These are phyloP conservation scores for Exophiala sideris DNA, from an alignment of 2,329 filamentous ascomycete species.

Conservation along the genomic window DNA sequence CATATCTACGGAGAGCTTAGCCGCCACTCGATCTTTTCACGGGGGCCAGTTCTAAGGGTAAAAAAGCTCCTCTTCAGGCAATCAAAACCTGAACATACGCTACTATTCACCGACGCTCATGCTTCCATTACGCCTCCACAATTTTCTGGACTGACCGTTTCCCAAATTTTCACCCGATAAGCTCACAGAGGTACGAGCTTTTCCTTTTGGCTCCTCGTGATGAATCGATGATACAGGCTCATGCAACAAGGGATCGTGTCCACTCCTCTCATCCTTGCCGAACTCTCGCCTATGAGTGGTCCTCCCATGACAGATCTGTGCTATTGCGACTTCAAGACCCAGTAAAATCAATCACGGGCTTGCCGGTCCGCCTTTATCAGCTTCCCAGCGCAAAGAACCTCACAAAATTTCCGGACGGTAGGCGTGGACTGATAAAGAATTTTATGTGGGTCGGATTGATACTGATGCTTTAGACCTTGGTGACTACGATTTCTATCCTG, in stretches of 20 bases:
- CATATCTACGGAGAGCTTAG: background rate
- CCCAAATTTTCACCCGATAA: too few species aligned
- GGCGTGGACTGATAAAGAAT: background rate
- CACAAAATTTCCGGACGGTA: background rate
- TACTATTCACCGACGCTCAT: background rate
- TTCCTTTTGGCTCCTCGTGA: too few species aligned
- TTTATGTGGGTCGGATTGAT: background rate
- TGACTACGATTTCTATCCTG: background rate
- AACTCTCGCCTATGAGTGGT: too few species aligned
- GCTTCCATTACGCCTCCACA: background rate
- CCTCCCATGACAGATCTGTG: too few species aligned
- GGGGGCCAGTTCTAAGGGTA: background rate
- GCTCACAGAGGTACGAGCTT: too few species aligned
- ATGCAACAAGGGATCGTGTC: too few species aligned
- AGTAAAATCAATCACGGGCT: background rate
- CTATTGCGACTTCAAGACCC: too few species aligned
- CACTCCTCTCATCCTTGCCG: too few species aligned
- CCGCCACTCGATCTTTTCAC: background rate
- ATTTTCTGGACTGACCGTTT: too few species aligned
- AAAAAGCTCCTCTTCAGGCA: conserved; percentile 15
- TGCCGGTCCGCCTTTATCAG: background rate
- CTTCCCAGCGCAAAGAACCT: background rate
- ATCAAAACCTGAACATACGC: conserved; percentile 6
- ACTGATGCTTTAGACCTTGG: background rate
- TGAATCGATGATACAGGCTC: too few species aligned